Conservation (phyloP, 2,329 filamentous ascomycete species). For the Rutstroemia sp. region DNA sequence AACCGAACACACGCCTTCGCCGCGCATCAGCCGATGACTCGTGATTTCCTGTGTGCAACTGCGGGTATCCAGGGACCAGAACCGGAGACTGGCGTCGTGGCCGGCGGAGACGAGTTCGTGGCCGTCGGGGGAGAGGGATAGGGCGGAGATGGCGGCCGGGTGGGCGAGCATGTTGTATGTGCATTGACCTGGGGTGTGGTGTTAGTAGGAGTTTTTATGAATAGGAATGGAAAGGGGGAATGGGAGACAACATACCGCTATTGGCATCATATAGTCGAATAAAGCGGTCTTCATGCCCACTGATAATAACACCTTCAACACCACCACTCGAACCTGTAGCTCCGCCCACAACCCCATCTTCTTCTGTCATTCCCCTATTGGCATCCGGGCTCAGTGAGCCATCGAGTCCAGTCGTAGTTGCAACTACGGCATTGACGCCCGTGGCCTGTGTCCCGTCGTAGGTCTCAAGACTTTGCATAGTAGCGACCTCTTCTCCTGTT, state of each 20-base stretch:
- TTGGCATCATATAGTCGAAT: constrained; percentile 98
- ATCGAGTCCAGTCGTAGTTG: constrained; percentile 77
- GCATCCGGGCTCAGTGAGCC: constrained; percentile 51
- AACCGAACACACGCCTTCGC: constrained; percentile 88
- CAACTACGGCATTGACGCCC: constrained; percentile 84
- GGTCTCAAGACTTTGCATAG: constrained; percentile 90
- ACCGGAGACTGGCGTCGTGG: constrained; percentile 89
- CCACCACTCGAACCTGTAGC: constrained; percentile 73
- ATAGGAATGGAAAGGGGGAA: not conserved
- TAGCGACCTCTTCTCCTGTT: constrained; percentile 77
- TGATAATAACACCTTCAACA: constrained; percentile 90
- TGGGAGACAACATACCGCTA: constrained; percentile 63
- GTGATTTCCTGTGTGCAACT: constrained; percentile 94
- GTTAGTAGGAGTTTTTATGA: not conserved
- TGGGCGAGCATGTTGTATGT: constrained; percentile 99
- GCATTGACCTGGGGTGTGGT: constrained; percentile 70
- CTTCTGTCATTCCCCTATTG: constrained; percentile 53
- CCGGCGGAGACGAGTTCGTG: constrained; percentile 92
- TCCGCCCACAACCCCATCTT: constrained; percentile 71
- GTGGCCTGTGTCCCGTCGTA: constrained; percentile 81
- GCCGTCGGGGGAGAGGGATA: constrained; percentile 88
- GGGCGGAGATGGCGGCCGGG: constrained; percentile 81
- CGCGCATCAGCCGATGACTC: constrained; percentile 86
- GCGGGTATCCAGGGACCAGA: constrained; percentile 96
- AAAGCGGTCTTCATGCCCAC: constrained; percentile 91